Percentiles rank a stretch among this genome's conserved stretches.
Conservation (phyloP, 1,284 basidiomycete species). For the Naganishia sp. region DNA sequence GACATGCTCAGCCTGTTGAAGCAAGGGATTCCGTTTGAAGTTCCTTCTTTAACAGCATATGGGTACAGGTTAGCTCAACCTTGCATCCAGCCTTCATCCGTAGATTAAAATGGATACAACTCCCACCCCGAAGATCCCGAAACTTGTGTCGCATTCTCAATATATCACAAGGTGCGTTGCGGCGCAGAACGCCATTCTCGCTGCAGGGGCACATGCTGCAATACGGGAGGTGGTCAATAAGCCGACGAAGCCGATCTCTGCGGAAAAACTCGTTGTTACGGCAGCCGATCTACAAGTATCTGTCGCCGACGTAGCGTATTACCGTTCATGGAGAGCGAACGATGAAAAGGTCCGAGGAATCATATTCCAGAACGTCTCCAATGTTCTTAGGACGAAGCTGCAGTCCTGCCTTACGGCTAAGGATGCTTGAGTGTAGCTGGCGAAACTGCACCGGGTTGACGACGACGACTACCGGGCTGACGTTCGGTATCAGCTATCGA, state of each 20-base stretch:
- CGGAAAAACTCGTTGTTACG: constrained; percentile 6
- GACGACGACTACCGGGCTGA: constrained; percentile 26
- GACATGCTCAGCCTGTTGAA: no score
- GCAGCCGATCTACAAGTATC: constrained; percentile 13
- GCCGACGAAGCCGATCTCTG: background rate
- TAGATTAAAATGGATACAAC: background rate
- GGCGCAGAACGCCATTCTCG: constrained; percentile 8
- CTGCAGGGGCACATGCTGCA: constrained; percentile 12
- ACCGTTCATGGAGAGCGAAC: constrained; percentile 25
- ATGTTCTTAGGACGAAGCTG: constrained; percentile 15
- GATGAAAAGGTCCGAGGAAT: constrained; percentile 23
- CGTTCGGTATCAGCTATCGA: constrained; percentile 22
- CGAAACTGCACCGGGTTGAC: constrained; percentile 4
- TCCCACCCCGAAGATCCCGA: constrained; percentile 14
- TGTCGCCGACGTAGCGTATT: constrained; percentile 10
- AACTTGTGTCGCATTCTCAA: constrained; percentile 15
- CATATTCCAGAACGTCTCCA: constrained; percentile 15
- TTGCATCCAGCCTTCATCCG: background rate
- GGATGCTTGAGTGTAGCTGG: constrained; percentile 17
- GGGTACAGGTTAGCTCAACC: constrained; percentile 17
- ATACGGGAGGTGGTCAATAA: background rate
- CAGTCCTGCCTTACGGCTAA: constrained; percentile 12
- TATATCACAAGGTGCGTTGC: constrained; percentile 9
- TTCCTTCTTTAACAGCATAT: background rate
- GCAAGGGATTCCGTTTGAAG: no score